Base-by-base conservation (phyloP, 2,329 filamentous ascomycete genomes). In the Monilinia fructicola region DNA sequence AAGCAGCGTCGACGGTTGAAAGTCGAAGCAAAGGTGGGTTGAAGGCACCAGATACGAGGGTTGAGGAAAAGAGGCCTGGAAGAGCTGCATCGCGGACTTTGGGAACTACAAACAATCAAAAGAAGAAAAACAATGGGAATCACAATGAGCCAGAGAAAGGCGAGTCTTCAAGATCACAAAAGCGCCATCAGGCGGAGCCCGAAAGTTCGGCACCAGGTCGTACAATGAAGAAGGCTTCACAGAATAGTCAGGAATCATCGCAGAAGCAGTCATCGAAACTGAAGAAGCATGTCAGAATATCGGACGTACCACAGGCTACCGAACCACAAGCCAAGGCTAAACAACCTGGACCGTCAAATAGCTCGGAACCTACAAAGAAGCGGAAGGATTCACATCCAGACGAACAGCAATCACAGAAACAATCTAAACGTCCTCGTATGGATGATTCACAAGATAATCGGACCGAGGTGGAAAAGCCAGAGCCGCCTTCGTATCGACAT, bases 401-500 rank as follows among this genome's bases (percentile, higher is more conserved):
- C 5, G 35, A 52, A 18, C 52, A 65, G 59, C 44, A 66, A 46
- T 21, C 21, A 52, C 54, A 52, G 28, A 55, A 54, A 56, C 40
- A 67, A 69, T 28, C 56, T 46, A 26, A 69, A 64, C 67, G 67
- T 50, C 67, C 61, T 18, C 67, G 68, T 18, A 14, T 62, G 9
- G 38, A 59, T 11, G 60, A 66, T 46, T 55, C 40, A 52, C 7
- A 54, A 18, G 31, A 68, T 54, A 60, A 65, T 54, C 56, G 35
- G 42, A 23, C 44, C 28, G 40, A 61, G 18, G 28, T 50, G 28
- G 54, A 67, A 10, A 68, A 70, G 54, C 31, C 64, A 14, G 67
- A 72, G 4, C 42, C 56, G 5, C 66, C 67, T 52, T 40, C 50
- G 69, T 86, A 84, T 74, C 80, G 81, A 54, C 82, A 85, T 71